Base-by-base conservation (phyloP, 2,329 filamentous ascomycete genomes). In the Aspergillus ruber region DNA sequence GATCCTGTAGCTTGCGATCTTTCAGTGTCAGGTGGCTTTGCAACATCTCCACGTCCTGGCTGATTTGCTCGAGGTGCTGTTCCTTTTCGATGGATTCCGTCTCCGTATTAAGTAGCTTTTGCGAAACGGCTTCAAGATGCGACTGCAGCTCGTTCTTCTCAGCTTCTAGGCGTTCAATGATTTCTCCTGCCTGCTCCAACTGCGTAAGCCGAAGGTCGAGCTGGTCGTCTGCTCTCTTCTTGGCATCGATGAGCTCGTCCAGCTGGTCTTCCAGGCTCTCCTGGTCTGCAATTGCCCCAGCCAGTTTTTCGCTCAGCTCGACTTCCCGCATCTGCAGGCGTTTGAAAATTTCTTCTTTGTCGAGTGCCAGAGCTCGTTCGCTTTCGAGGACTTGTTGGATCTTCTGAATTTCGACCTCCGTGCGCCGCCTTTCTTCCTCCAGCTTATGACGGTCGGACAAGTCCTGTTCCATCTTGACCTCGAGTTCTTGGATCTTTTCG, bases 261-360 rank as follows among this genome's bases (percentile, higher is more conserved):
- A 98, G 77, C 64, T 98, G 90, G 53, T 95, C 90, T 67, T 98
- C 93, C 1, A 98, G 79, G 46, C 85, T 84, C 63, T 97, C 91
- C 65, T 97, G 91, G 58, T 99, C 94, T 18, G 95, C 87, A 50
- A 97, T 82, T 25, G 91, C 91, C 35, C 88, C 91, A 33, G 89
- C 81, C 23, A 99, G 79, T 71, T 97, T 96, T 61, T 98, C 94
- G 45, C 85, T 88, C 3, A 99, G 79, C 64, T 98, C 91, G 9
- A 83, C 79, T 69, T 98, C 93, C n/a, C 93, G 86, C 45, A 85
- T 74, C 63, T 96, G 93, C 18, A 98, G 76, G n/a, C 94, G 83
- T 64, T 91, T 94, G 76, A 97, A 98, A 50, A 99, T 98, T 61
- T 98, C 93, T 64, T 99, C 94, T 66, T 98, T 98, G 69, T 99